Percentiles rank a stretch among this genome's conserved stretches.
Evolutionary conservation across 495 filamentous ascomycete genomes (phyloP).

Genomic region (Aspergillus sclerotiicarbonarius): DNA sequence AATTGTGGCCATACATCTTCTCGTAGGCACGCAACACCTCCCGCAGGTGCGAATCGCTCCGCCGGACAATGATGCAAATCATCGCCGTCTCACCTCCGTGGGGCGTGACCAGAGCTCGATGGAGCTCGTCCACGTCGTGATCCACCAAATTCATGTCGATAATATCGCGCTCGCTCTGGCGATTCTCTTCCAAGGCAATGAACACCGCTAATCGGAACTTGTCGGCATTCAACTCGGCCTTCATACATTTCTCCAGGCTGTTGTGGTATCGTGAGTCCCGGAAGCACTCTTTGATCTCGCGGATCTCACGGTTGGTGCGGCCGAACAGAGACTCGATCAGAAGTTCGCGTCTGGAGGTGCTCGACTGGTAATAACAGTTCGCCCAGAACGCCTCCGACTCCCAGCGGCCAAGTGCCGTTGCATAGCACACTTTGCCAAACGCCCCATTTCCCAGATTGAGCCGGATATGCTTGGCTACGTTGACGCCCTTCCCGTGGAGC

Average conservation of each 20-base stretch:
- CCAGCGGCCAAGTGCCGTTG: slow-evolving; percentile 85
- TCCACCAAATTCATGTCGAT: slow-evolving; percentile 57
- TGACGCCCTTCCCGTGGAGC: slow-evolving; percentile 78
- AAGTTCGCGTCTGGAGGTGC: slow-evolving; percentile 77
- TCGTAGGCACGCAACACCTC: slow-evolving; percentile 78
- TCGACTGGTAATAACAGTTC: slow-evolving; percentile 96
- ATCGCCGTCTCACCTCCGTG: slow-evolving; percentile 89
- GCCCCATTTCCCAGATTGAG: slow-evolving; percentile 64
- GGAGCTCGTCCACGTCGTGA: slow-evolving; percentile 69
- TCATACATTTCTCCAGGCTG: slow-evolving; percentile 80
- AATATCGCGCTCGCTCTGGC: slow-evolving; percentile 73
- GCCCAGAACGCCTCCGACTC: slow-evolving; percentile 97
- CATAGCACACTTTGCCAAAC: slow-evolving; percentile 87
- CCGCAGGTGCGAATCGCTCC: slow-evolving; percentile 76
- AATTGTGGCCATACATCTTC: slow-evolving; percentile 66
- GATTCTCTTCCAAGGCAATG: slow-evolving; percentile 72
- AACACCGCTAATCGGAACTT: slow-evolving; percentile 93
- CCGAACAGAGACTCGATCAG: slow-evolving; percentile 93
- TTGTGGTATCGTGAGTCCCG: slow-evolving; percentile 89
- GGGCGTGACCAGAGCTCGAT: slow-evolving; percentile 64
- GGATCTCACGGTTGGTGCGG: slow-evolving; percentile 78
- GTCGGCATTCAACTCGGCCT: slow-evolving; percentile 84
- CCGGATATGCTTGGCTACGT: slow-evolving; percentile 95
- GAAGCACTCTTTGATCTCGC: slow-evolving; percentile 90
- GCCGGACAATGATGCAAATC: slow-evolving; percentile 77